A percentile compares a stretch with the other conserved stretches of the same genome.
Evolutionary conservation across 441 rosid species (phyloP).

Genomic region (Populus hybrid): DNA sequence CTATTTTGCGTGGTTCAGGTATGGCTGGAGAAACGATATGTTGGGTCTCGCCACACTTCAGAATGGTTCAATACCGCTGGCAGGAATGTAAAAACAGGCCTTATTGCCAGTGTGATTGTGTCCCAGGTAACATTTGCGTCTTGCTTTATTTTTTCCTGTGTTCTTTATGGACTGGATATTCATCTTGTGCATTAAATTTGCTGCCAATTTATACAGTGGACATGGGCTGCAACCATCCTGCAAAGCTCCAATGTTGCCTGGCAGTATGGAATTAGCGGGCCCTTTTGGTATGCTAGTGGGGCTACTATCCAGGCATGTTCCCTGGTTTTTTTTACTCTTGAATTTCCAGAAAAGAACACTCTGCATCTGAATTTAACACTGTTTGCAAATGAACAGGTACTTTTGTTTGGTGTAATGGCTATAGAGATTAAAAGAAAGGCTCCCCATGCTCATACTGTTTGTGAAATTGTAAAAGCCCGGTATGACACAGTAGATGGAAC

Average conservation of each 20-base stretch:
- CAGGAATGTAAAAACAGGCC: constrained; percentile 91
- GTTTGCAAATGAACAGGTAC: constrained; percentile 39
- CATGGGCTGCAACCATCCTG: constrained; percentile 92
- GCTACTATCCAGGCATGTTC: constrained; percentile 74
- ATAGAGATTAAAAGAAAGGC: constrained; percentile 96
- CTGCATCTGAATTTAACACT: not conserved
- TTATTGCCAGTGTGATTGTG: constrained; percentile 90
- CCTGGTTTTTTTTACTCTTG: not conserved
- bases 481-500: constrained; percentile 22
- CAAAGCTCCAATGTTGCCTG: constrained; percentile 98
- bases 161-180: not conserved
- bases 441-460: constrained; percentile 87
- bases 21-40: constrained; percentile 86
- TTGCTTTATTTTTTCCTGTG: not conserved
- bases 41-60: constrained; percentile 79
- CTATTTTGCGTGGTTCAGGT: constrained; percentile 38
- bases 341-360: not conserved
- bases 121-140: constrained; percentile 51
- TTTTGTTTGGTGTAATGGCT: constrained; percentile 88
- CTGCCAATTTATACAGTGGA: constrained; percentile 54
- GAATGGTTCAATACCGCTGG: constrained; percentile 99
- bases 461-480: constrained; percentile 95
- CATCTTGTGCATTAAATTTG: not conserved
- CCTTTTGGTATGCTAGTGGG: constrained; percentile 98
- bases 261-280: constrained; percentile 91